These are phyloP conservation scores for Pestalotiopsis sp. DNA, from an alignment of 2,329 filamentous ascomycete species.

Conservation along the genomic window DNA sequence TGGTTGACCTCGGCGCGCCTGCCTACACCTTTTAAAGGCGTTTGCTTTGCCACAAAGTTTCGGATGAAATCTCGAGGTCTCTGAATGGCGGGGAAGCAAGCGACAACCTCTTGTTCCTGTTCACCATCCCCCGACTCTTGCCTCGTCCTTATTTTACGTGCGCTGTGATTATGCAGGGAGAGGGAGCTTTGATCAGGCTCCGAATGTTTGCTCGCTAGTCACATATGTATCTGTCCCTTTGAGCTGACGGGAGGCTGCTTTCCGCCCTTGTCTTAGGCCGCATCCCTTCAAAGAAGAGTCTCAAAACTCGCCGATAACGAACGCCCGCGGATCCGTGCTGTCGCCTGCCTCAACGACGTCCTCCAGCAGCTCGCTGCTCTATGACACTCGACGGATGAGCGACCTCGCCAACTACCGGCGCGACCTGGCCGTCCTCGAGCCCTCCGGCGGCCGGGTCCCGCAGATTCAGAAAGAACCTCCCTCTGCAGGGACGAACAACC, in stretches of 20 bases:
- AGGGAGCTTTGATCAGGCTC: background rate
- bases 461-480: conserved; percentile 63
- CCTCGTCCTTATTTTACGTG: background rate
- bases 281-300: conserved; percentile 37
- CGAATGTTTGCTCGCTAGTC: background rate
- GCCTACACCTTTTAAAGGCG: background rate
- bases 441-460: conserved; percentile 57
- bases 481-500: conserved; percentile 56
- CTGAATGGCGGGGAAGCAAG: background rate
- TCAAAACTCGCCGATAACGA: conserved; percentile 53
- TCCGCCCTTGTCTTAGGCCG: conserved; percentile 26
- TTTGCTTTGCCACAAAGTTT: conserved; percentile 8
- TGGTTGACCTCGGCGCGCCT: background rate
- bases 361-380: conserved; percentile 49
- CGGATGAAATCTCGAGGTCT: background rate
- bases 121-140: background rate
- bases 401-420: conserved; percentile 72
- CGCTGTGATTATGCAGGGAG: background rate
- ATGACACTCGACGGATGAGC: conserved; percentile 58
- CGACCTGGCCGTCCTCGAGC: conserved; percentile 70
- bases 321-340: conserved; percentile 33
- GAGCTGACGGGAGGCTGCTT: conserved; percentile 33
- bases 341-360: conserved; percentile 43
- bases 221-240: conserved; percentile 3
- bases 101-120: background rate